A percentile compares a stretch with the other conserved stretches of the same genome.
phyloP scores from a whole-genome alignment of 2,329 filamentous ascomycete species.

The Purpureocillium takamizusanense region DNA sequence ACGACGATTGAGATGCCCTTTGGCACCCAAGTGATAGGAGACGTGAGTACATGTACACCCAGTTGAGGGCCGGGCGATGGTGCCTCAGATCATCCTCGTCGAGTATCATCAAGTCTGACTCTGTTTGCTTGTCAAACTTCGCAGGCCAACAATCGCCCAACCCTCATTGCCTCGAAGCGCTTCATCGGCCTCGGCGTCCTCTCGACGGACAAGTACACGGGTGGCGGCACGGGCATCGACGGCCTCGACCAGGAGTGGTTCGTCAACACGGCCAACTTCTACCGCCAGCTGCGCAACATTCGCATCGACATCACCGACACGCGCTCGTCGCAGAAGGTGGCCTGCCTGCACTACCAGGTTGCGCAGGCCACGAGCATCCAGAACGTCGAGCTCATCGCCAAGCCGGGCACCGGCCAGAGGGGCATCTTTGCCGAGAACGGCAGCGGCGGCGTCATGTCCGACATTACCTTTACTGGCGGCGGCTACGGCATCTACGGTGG shows the following conservation, averaged over 20 bases:
- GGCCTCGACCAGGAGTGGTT: conserved; percentile 7
- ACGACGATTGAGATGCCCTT: conserved; percentile 9
- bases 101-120: not conserved
- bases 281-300: conserved; percentile 11
- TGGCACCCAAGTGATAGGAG: conserved; percentile 20
- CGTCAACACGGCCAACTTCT: conserved; percentile 12
- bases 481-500: conserved; percentile 36
- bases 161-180: conserved; percentile 1
- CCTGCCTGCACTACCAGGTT: conserved; percentile 13
- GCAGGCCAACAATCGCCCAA: conserved; percentile 4
- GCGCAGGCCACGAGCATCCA: conserved; percentile 14
- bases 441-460: conserved; percentile 35
- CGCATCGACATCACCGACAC: not conserved
- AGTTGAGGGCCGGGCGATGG: too few relatives aligned
- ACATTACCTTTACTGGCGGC: conserved; percentile 54
- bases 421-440: conserved; percentile 18
- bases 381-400: conserved; percentile 9
- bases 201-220: conserved; percentile 7
- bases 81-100: not conserved
- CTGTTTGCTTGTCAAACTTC: too few relatives aligned
- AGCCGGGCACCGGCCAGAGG: conserved; percentile 1
- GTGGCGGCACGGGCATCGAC: conserved; percentile 4
- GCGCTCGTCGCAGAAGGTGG: not conserved
- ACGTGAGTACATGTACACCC: conserved; percentile 36
- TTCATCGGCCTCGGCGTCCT: conserved; percentile 8